Conservation (phyloP, 768 basidiomycete species). For the Boletus eberwhitei region DNA sequence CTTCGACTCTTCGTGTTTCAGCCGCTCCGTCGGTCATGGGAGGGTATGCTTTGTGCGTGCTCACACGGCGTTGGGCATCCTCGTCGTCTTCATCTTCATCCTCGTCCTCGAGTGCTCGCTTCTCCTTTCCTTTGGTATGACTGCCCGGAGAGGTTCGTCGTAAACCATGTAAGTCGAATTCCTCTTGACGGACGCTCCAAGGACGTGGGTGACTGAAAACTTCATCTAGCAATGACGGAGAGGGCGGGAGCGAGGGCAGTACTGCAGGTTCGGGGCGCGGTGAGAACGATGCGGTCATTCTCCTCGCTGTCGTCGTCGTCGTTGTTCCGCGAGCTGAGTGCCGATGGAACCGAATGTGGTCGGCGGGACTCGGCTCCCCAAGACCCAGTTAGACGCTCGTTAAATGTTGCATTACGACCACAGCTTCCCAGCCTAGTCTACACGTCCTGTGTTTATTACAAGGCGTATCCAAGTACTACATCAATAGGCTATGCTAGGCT, state of each 20-base stretch:
- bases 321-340: slow-evolving; percentile 2
- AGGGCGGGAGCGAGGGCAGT: slow-evolving; percentile 36
- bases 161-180: slow-evolving; percentile 19
- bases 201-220: slow-evolving; percentile 39
- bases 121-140: slow-evolving; percentile 32
- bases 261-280: slow-evolving; percentile 6
- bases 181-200: slow-evolving; percentile 33
- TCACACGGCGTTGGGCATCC: slow-evolving; percentile 17
- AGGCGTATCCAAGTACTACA: neutral
- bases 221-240: slow-evolving; percentile 40
- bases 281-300: slow-evolving; percentile 18
- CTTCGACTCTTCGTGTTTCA: slow-evolving; percentile 67
- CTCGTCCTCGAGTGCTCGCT: slow-evolving; percentile 13
- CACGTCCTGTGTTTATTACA: neutral
- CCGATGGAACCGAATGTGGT: neutral
- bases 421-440: neutral
- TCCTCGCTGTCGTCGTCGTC: slow-evolving; percentile 13
- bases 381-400: slow-evolving; percentile 35
- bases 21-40: slow-evolving; percentile 63
- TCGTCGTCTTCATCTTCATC: slow-evolving; percentile 26
- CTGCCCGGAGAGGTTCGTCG: slow-evolving; percentile 13
- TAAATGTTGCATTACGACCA: neutral
- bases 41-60: slow-evolving; percentile 46
- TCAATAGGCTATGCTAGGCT: neutral
- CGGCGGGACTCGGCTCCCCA: slow-evolving; percentile 21